Evolutionary conservation across 202 grass and related monocot genomes (phyloP), one percentile per base, ranked within the genome.

Genomic region (Schoenoplectus triqueter): DNA sequence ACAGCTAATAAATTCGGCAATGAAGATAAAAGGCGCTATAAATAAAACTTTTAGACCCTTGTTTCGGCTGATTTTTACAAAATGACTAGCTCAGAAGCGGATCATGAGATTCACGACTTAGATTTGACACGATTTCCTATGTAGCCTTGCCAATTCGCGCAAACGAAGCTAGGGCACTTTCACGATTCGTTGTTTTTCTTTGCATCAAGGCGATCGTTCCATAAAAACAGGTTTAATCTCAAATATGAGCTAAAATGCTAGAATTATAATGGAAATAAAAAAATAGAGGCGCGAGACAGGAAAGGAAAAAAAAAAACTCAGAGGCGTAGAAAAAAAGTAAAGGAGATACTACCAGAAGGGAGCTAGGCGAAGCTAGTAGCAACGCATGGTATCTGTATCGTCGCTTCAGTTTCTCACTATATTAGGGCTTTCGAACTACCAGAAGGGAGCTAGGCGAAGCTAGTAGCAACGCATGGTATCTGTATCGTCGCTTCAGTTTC

Each of bases 391-490:
- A 4, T 14, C 47, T 73, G 70, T 41, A 75, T 52, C 71, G 48
- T 52, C 19, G 56, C 73, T 57, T 76, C 20, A 7, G 6, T n/a
- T 60, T 78, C 54, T 42, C 54, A 10, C 75, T 59, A 59, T 6
- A 14, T 15, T 78, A 60, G 75, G 75, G 52, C 61, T 45, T 78
- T 78, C n/a, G n/a, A n/a, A 15, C 17, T 47, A 70, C 67, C 67
- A 46, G 47, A 50, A 52, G 31, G 31, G 31, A 31, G 31, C 50
- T n/a, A 73, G n/a, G 14, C 15, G 71, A 42, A 15, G 9, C 40
- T 45, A 45, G 41, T 15, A 31, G 66, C 39, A 42, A 69, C 31
- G 11, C 0, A 45, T 5, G 40, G 39, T 11, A 4, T 15, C 48
- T 74, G 71, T 41, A 75, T 52, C 72, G 49, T 54, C 20, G 57